phyloP scores from a whole-genome alignment of 2,329 filamentous ascomycete genomes.

The Fusarium falciforme region DNA sequence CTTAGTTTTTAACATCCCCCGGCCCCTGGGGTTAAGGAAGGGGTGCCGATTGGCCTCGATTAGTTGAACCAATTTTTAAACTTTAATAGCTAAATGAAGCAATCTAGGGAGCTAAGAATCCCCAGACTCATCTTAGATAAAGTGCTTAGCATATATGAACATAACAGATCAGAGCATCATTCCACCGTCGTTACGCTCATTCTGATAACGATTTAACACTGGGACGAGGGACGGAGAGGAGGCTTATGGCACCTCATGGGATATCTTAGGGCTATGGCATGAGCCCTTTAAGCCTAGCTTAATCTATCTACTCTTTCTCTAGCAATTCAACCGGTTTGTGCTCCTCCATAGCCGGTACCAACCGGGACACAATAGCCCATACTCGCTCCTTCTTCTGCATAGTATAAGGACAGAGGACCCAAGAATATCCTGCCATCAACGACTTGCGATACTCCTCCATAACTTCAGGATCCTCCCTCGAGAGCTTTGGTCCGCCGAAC shows the following conservation, averaged over 20 bases:
- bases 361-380: conserved; percentile 3
- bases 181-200: neutral
- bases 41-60: neutral
- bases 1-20: neutral
- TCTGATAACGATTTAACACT: neutral
- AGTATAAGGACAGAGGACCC: conserved; percentile 4
- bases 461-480: neutral
- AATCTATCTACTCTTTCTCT: neutral
- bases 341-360: conserved; percentile 20
- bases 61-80: neutral
- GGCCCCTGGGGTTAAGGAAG: neutral
- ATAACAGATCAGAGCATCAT: neutral
- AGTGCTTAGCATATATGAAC: neutral
- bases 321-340: conserved; percentile 6
- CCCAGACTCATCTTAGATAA: neutral
- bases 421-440: neutral
- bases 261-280: neutral
- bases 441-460: neutral
- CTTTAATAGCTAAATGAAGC: neutral
- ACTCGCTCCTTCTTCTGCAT: conserved; percentile 17
- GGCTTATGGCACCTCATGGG: neutral
- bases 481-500: neutral
- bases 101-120: neutral
- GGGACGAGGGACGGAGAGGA: neutral
- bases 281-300: neutral